These are phyloP conservation scores for Didymella lethalis DNA, from an alignment of 2,329 filamentous ascomycete genomes.

Conservation along the genomic window DNA sequence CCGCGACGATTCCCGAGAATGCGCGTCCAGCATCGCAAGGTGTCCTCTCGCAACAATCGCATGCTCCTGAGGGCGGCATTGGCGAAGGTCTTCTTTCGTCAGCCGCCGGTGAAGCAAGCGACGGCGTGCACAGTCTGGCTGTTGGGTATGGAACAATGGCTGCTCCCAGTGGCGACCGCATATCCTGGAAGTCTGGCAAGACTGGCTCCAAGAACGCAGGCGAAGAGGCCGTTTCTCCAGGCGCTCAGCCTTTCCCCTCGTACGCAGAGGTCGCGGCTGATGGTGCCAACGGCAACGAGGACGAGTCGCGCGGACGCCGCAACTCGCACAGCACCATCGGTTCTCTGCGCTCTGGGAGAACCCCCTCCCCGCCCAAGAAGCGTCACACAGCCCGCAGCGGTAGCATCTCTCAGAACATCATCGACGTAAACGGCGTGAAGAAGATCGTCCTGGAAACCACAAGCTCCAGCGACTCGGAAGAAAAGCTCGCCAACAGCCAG, in stretches of 20 bases:
- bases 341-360: slow-evolving; percentile 39
- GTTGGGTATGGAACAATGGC: slow-evolving; percentile 56
- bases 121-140: slow-evolving; percentile 68
- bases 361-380: slow-evolving; percentile 42
- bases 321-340: slow-evolving; percentile 46
- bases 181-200: slow-evolving; percentile 41
- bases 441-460: slow-evolving; percentile 79
- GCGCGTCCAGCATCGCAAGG: slow-evolving; percentile 36
- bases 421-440: slow-evolving; percentile 75
- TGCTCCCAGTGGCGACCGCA: slow-evolving; percentile 35
- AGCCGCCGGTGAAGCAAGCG: slow-evolving; percentile 66
- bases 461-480: slow-evolving; percentile 59
- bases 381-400: slow-evolving; percentile 70
- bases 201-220: slow-evolving; percentile 26
- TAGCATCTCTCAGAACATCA: slow-evolving; percentile 80
- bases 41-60: slow-evolving; percentile 30
- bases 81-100: slow-evolving; percentile 63
- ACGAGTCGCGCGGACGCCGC: slow-evolving; percentile 25
- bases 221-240: slow-evolving; percentile 36
- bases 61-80: slow-evolving; percentile 60
- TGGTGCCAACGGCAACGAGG: slow-evolving; percentile 28
- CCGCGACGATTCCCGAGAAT: slow-evolving; percentile 54
- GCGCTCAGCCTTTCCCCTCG: slow-evolving; percentile 14
- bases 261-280: slow-evolving; percentile 21
- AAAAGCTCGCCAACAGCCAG: slow-evolving; percentile 28